phyloP scores from a whole-genome alignment of 2,329 filamentous ascomycete genomes.

The Venturiaceae sp. region DNA sequence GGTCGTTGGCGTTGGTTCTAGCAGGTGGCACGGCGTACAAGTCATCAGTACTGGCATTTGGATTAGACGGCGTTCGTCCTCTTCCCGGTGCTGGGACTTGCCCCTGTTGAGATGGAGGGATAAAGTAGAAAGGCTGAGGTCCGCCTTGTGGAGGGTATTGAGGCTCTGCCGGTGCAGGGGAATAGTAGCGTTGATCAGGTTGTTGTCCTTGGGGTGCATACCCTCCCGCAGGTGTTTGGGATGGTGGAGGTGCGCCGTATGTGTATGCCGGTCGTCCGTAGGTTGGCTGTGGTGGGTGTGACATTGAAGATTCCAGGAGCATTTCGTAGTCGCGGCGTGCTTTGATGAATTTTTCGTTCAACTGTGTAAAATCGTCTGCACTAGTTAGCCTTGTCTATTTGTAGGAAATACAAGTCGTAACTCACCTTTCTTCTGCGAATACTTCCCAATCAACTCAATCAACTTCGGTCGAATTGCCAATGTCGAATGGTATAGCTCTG shows the following conservation, averaged over 20 bases:
- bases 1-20: background rate
- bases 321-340: conserved; percentile 93
- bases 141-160: conserved; percentile 17
- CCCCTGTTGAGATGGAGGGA: conserved; percentile 19
- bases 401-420: background rate
- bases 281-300: conserved; percentile 72
- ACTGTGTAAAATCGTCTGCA: conserved; percentile 89
- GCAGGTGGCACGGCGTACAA: conserved; percentile 5
- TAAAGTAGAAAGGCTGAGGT: conserved; percentile 27
- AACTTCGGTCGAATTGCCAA: conserved; percentile 90
- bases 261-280: conserved; percentile 51
- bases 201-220: conserved; percentile 22
- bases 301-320: conserved; percentile 93
- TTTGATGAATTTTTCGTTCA: conserved; percentile 99
- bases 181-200: conserved; percentile 27
- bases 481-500: conserved; percentile 82
- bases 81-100: conserved; percentile 13
- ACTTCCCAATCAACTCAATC: conserved; percentile 97
- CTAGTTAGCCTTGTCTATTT: conserved; percentile 14
- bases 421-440: conserved; percentile 95
- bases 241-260: conserved; percentile 9
- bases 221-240: background rate
- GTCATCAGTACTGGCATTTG: conserved; percentile 17
- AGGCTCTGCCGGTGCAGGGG: conserved; percentile 19
- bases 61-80: conserved; percentile 19